Evolutionary conservation across 148 eudicot genomes (phyloP), one percentile per base, ranked within the genome.

Genomic region (Cornus kousa): DNA sequence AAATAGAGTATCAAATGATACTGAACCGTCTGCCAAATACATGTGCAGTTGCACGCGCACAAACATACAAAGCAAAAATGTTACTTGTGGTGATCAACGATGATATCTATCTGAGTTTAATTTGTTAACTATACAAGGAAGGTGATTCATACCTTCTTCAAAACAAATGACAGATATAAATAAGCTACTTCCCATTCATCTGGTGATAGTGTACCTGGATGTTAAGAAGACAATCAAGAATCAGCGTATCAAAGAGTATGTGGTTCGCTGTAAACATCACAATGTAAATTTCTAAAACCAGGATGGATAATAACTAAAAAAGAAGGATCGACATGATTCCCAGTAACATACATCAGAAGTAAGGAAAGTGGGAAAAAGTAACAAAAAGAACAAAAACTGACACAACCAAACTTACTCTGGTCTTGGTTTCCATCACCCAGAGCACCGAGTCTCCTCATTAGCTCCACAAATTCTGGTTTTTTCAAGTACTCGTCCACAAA

Each of bases 141-240:
- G 4, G 72, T 35, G 37, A 57, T 32, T 40, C 68, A 73, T 85
- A 94, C 99, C 99, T 97, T 97, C 79, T 89, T 92, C 77, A 97
- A 88, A 67, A 89, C 99, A 74, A 91, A 94, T 20, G 99, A 82
- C 83, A 91, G 77, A 83, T 97, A 94, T 55, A 97, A 82, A 85
- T 97, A 92, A 40, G 98, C 99, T 60, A 89, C 99, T 74, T 97
- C 99, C 99, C 99, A 97, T 82, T 97, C 99, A 71, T 95, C 94
- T 13, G 87, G 91, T 70, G 99, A 87, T 53, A 97, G 77, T 48
- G 98, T 94, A 81, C 97, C 99, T 97, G 89, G 62, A 78, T 62
- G 77, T 69, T 62, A 70, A 24, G 33, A 17, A 62, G 62, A 20
- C 53, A 69, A 74, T 78, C 28, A 72, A 53, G 17, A 53, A 53